These are phyloP conservation scores for Stevia rebaudiana DNA, from an alignment of 140 eudicot genomes.

Conservation along the genomic window DNA sequence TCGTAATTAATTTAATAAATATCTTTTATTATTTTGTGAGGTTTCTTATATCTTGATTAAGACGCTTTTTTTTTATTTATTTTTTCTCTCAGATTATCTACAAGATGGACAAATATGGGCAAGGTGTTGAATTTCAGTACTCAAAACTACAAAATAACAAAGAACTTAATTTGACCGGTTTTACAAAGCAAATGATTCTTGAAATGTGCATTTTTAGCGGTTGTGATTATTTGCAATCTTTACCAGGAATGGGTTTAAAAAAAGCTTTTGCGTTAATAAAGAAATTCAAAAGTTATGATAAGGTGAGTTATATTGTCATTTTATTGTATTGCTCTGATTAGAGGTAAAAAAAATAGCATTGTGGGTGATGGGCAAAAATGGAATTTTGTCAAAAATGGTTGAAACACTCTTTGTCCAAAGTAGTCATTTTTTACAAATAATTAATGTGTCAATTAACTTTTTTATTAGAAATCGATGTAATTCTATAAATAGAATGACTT, in stretches of 20 bases:
- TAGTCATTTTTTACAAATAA: neutral
- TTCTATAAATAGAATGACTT: neutral
- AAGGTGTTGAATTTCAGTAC: conserved; percentile 82
- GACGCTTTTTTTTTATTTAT: conserved; percentile 13
- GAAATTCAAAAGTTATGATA: conserved; percentile 65
- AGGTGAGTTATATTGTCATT: conserved; percentile 34
- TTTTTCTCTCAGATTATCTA: conserved; percentile 60
- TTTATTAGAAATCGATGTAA: neutral
- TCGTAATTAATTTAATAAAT: neutral
- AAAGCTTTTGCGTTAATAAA: conserved; percentile 72
- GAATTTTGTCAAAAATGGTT: neutral
- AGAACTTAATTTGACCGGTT: conserved; percentile 62
- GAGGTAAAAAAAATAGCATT: neutral
- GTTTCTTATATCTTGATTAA: neutral
- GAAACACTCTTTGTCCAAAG: neutral
- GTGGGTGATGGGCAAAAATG: neutral
- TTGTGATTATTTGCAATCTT: conserved; percentile 85
- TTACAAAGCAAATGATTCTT: conserved; percentile 80
- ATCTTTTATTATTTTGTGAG: neutral
- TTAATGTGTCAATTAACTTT: neutral
- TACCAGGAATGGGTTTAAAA: conserved; percentile 98
- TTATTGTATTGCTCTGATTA: neutral
- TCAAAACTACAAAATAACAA: conserved; percentile 57
- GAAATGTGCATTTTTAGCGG: conserved; percentile 96
- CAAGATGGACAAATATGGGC: conserved; percentile 98